Evolutionary conservation across 164 flowering plant genomes (phyloP), one percentile per base, ranked within the genome.

Genomic region (Echeveria elegans): DNA sequence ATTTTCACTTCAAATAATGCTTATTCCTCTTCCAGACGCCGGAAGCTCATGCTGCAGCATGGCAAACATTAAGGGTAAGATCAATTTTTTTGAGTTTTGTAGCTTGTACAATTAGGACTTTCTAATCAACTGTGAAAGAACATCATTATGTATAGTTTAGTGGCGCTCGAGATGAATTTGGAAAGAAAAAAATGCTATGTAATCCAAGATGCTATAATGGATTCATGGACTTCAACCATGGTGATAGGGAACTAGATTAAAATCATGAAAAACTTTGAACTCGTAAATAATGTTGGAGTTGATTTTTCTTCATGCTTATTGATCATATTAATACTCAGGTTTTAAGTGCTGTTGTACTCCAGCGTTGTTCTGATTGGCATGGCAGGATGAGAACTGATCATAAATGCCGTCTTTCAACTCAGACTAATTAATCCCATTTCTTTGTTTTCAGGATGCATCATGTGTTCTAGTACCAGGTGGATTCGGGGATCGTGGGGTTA

Each of bases 401-500:
- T 52, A 24, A 23, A 52, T 7, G 8, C 8, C 14, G 12, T 52
- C 26, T 48, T 48, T 48, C 24, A 48, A 48, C 53, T 53, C 14
- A 7, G 3, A 53, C 24, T 56, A 28, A 26, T 28, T 56, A 56
- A 71, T 11, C 65, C 38, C 18, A 68, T 21, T 43, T 34, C 14
- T 48, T 19, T 37, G 21, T 74, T 70, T 80, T 70, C 89, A 95
- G 99, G 80, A 73, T 79, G 91, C 97, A 65, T 81, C 87, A 66
- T 86, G 99, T 72, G 78, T 95, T 72, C 71, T 95, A 77, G 90
- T 95, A 74, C 99, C 99, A 70, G 99, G 99, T 71, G 99, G 99
- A 40, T 95, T 95, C 80, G 99, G 99, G 62, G 97, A 95, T 79
- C 96, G 99, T 74, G 99, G 99, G 48, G 96, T 91, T 34, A 77